A percentile compares a stretch with the other conserved stretches of the same genome.
phyloP scores from a whole-genome alignment of 2,329 filamentous ascomycete species.

The Lachnellula occidentalis region DNA sequence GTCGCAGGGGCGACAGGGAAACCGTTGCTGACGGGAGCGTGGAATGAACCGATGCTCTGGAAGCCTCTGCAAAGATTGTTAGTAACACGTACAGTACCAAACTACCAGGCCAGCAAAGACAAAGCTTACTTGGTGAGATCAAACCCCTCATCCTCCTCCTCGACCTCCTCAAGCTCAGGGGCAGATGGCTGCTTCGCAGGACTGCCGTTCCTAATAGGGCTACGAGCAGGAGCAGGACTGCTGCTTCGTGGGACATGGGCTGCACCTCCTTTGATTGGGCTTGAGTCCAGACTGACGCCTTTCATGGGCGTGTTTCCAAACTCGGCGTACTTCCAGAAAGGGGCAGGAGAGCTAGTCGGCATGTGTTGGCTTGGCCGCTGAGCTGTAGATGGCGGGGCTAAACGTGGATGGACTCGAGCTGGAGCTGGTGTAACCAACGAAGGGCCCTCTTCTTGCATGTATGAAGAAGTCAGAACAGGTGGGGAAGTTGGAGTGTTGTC shows the following conservation, averaged over 20 bases:
- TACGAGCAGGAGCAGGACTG: constrained; percentile 38
- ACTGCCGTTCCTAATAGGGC: constrained; percentile 23
- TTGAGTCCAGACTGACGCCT: constrained; percentile 49
- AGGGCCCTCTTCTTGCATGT: constrained; percentile 52
- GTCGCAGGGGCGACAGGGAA: constrained; percentile 10
- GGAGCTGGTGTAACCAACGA: constrained; percentile 69
- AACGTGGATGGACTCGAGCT: constrained; percentile 64
- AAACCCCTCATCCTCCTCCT: constrained; percentile 27
- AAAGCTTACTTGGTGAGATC: constrained; percentile 28
- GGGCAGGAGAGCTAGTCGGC: constrained; percentile 77
- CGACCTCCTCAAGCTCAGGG: constrained; percentile 22
- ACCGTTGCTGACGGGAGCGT: constrained; percentile 32
- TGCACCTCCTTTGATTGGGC: constrained; percentile 47
- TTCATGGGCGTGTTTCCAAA: constrained; percentile 65
- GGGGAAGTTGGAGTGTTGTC: constrained; percentile 50
- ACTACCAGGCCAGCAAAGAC: no score
- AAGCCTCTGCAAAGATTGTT: constrained; percentile 43
- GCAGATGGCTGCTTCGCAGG: constrained; percentile 15
- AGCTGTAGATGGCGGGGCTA: constrained; percentile 74
- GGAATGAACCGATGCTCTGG: constrained; percentile 59
- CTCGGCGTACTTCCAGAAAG: constrained; percentile 84
- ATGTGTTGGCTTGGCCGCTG: constrained; percentile 80
- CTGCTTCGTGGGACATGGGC: constrained; percentile 45
- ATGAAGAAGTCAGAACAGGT: constrained; percentile 57
- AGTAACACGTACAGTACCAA: constrained; percentile 13